phyloP scores from a whole-genome alignment of 768 basidiomycete genomes.

The Termitomyces sp. region DNA sequence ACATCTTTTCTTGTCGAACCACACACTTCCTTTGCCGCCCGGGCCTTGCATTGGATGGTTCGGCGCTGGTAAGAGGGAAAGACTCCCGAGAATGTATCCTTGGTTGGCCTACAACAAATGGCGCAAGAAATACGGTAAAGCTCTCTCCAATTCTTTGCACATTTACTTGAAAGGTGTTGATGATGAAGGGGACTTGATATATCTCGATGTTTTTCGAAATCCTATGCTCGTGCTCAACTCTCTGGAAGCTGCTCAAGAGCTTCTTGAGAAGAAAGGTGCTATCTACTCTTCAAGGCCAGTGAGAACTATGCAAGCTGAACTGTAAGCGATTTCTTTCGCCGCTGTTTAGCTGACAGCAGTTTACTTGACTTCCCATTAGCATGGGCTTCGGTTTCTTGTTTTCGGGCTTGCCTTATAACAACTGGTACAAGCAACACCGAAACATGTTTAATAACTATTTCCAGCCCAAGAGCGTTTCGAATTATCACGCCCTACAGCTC shows the following conservation, averaged over 20 bases:
- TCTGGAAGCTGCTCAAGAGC: slow-evolving; percentile 30
- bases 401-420: slow-evolving; percentile 20
- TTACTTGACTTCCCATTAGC: slow-evolving; percentile 3
- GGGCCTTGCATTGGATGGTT: slow-evolving; percentile 9
- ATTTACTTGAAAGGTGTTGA: neutral
- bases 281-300: slow-evolving; percentile 34
- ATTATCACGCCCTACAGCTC: slow-evolving; percentile 20
- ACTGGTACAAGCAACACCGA: slow-evolving; percentile 21
- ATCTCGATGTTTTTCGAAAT: slow-evolving; percentile 8
- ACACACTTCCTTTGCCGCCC: slow-evolving; percentile 4
- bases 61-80: slow-evolving; percentile 3
- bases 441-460: slow-evolving; percentile 25
- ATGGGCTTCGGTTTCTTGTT: slow-evolving; percentile 21
- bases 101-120: slow-evolving; percentile 10
- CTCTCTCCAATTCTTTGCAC: too few species aligned
- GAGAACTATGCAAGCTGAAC: slow-evolving; percentile 17
- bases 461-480: slow-evolving; percentile 15
- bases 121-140: slow-evolving; percentile 8
- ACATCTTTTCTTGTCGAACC: neutral
- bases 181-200: slow-evolving; percentile 8
- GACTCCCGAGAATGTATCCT: slow-evolving; percentile 7
- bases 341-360: neutral
- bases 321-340: neutral
- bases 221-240: slow-evolving; percentile 29
- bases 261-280: slow-evolving; percentile 43